Evolutionary conservation across 83 land plant species (phyloP), one percentile per base, ranked within the genome.

Genomic region (Larix sibirica): DNA sequence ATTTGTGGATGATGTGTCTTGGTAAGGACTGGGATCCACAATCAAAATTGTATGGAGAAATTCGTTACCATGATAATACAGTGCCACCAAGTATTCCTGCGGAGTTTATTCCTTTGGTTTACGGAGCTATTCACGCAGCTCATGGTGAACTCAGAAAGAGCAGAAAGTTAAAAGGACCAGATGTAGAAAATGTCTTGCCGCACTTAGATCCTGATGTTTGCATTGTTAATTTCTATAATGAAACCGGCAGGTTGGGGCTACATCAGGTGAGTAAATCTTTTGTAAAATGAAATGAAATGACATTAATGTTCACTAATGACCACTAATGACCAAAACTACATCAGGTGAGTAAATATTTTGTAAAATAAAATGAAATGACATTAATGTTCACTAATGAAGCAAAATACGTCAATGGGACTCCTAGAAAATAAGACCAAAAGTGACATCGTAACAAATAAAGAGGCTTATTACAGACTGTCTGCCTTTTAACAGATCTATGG

Each of bases 1-100:
- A 33, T 61, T 60, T 95, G 81, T 84, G 87, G 63, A 95, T 95
- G 96, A 94, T 95, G 98, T 94, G 98, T 42, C 90, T 95, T 26
- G 96, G 98, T 21, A 82, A 90, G 80, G 90, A 96, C 71, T 96
- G 97, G 96, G 91, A 94, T 38, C 92, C 97, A 62, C 79, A 90
- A 81, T 82, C 85, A 21, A 85, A 86, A 18, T 67, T 42, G 14
- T 96, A 96, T 84, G 92, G 50, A 28, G 87, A 84, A 75, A 64
- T 23, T 3, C 91, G 97, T 18, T 56, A 85, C 26, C 3, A 59
- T 20, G 91, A 94, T 93, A 90, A 82, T 83, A 86, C 92, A n/a
- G 63, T 50, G 56, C 91, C 93, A 68, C 95, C 95, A 0, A 8
- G 31, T 21, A 89, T 93, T 42, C 96, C 97, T 18, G 31, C 7